Evolutionary conservation across 2,329 filamentous ascomycete species (phyloP).

Genomic region (Mariannaea elegans): DNA sequence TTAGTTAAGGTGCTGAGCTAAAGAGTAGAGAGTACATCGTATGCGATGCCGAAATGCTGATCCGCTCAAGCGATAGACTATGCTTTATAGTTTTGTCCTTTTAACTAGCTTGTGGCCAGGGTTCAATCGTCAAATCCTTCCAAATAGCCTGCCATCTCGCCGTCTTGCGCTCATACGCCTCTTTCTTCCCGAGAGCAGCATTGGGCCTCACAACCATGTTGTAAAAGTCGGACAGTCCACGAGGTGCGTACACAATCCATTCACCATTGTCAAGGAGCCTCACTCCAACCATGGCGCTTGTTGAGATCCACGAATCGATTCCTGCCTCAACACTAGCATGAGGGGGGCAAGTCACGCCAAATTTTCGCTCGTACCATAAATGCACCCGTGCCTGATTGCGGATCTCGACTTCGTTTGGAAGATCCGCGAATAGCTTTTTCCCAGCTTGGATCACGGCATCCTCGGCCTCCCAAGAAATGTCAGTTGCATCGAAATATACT

Average conservation of each 20-base stretch:
- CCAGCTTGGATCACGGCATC: slow-evolving; percentile 45
- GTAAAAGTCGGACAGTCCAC: slow-evolving; percentile 48
- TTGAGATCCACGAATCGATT: slow-evolving; percentile 48
- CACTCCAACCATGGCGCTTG: slow-evolving; percentile 46
- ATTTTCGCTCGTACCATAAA: slow-evolving; percentile 47
- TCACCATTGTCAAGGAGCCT: slow-evolving; percentile 32
- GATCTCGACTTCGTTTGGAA: slow-evolving; percentile 46
- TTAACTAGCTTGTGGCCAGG: not conserved
- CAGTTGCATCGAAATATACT: slow-evolving; percentile 45
- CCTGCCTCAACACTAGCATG: slow-evolving; percentile 44
- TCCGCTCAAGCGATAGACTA: too few species aligned
- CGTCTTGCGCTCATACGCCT: slow-evolving; percentile 43
- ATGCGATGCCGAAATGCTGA: too few species aligned
- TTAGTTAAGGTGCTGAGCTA: too few species aligned
- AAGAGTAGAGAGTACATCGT: too few species aligned
- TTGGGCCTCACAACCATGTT: slow-evolving; percentile 46
- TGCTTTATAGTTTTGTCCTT: too few species aligned
- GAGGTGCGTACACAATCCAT: slow-evolving; percentile 48
- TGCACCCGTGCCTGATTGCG: slow-evolving; percentile 51
- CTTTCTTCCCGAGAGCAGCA: slow-evolving; percentile 36
- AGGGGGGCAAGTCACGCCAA: slow-evolving; percentile 41
- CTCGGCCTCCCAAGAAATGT: slow-evolving; percentile 49
- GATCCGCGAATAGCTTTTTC: slow-evolving; percentile 41
- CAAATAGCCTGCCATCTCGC: slow-evolving; percentile 44
- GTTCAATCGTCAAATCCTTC: slow-evolving; percentile 31